Conservation (phyloP, 2,329 filamentous ascomycete genomes). For the Epichloe coenophiala region DNA sequence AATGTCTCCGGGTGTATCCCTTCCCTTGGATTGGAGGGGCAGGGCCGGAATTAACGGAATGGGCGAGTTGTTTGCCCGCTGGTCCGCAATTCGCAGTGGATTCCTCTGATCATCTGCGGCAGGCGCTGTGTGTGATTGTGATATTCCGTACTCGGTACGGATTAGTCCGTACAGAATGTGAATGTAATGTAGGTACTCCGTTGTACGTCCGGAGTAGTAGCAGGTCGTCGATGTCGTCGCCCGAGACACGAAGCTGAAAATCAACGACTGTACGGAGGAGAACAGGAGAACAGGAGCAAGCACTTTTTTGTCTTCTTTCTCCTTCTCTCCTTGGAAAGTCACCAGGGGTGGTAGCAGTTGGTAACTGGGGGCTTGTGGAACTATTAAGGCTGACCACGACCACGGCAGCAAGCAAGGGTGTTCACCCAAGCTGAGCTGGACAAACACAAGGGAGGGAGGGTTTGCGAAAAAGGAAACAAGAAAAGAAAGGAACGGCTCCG, state of each 20-base stretch:
- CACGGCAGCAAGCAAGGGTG: not conserved
- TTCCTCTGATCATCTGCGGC: not conserved
- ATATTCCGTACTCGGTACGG: too few relatives aligned
- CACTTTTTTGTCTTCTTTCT: not conserved
- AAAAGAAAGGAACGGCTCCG: not conserved
- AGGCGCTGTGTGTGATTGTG: not conserved
- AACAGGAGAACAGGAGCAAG: not conserved
- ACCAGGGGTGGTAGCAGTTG: not conserved
- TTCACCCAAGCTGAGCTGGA: constrained; percentile 1
- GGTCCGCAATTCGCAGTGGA: not conserved
- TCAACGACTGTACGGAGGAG: not conserved
- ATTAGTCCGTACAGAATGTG: not conserved
- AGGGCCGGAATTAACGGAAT: not conserved
- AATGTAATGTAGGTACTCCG: not conserved
- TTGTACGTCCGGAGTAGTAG: not conserved
- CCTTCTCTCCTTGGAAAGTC: too few relatives aligned
- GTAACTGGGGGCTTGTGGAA: not conserved
- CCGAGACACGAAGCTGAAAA: constrained; percentile 5
- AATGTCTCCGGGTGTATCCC: not conserved
- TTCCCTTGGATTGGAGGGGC: not conserved
- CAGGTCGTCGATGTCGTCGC: constrained; percentile 1
- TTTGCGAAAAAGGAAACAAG: not conserved
- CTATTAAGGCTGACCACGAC: not conserved
- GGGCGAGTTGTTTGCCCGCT: not conserved
- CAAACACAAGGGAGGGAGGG: not conserved